phyloP scores from a whole-genome alignment of 2,329 filamentous ascomycete species.

The Gliomastix tumulicola region DNA sequence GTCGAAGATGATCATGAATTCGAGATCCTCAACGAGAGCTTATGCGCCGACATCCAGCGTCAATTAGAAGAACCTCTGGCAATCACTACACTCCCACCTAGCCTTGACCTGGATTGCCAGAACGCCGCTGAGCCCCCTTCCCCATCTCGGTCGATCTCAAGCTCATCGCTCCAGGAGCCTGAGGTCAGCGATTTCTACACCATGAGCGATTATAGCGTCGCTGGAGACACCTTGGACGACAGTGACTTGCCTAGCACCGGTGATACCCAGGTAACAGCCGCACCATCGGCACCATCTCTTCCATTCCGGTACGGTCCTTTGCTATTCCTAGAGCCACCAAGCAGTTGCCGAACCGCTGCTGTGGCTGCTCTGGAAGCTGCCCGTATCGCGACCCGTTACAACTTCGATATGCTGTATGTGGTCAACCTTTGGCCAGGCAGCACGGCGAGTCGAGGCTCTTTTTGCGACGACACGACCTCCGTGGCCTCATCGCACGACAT shows the following conservation, averaged over 20 bases:
- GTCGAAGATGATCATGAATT: slow-evolving; percentile 17
- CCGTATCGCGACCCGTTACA: slow-evolving; percentile 46
- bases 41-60: slow-evolving; percentile 15
- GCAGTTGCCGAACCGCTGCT: slow-evolving; percentile 33
- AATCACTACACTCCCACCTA: slow-evolving; percentile 3
- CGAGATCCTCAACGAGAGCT: slow-evolving; percentile 16
- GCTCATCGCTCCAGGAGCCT: slow-evolving; percentile 39
- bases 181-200: slow-evolving; percentile 46
- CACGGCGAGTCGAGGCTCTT: too few relatives aligned
- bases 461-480: too few relatives aligned
- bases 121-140: slow-evolving; percentile 10
- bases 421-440: slow-evolving; percentile 48
- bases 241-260: neutral
- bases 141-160: slow-evolving; percentile 11
- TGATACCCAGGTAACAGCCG: neutral
- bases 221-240: slow-evolving; percentile 27
- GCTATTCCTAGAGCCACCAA: slow-evolving; percentile 37
- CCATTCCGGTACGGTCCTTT: slow-evolving; percentile 20
- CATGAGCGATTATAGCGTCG: slow-evolving; percentile 51
- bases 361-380: slow-evolving; percentile 47
- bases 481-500: slow-evolving; percentile 20
- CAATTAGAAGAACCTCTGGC: slow-evolving; percentile 16
- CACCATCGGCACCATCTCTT: slow-evolving; percentile 11
- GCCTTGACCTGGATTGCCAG: neutral
- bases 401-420: slow-evolving; percentile 52